phyloP scores from a whole-genome alignment of 768 basidiomycete genomes.

The Arthromyces matolae region DNA sequence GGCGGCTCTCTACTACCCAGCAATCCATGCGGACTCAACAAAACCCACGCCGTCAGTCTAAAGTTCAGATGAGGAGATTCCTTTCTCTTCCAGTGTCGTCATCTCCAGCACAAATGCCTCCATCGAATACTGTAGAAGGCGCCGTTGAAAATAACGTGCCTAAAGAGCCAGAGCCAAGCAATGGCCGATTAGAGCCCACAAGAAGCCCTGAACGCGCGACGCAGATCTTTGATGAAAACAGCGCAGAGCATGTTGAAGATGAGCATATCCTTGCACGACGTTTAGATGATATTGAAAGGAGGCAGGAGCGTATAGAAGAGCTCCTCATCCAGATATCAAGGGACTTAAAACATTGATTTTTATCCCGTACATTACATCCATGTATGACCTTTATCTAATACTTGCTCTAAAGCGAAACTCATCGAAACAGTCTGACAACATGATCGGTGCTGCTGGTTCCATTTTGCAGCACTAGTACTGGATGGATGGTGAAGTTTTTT shows the following conservation, averaged over 20 bases:
- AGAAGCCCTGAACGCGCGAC: conserved; percentile 22
- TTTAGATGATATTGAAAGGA: conserved; percentile 37
- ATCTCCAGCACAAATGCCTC: conserved; percentile 7
- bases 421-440: no score
- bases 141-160: neutral
- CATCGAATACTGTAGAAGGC: conserved; percentile 21
- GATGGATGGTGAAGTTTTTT: no score
- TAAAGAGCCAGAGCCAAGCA: no score
- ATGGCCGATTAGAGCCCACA: conserved; percentile 8
- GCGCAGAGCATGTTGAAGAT: conserved; percentile 4
- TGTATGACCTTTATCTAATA: neutral
- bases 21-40: conserved; percentile 19
- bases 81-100: conserved; percentile 20
- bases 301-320: conserved; percentile 45
- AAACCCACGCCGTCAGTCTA: conserved; percentile 14
- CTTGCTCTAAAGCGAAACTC: no score
- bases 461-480: no score
- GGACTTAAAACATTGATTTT: conserved; percentile 17
- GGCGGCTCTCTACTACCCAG: conserved; percentile 39
- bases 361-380: neutral
- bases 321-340: conserved; percentile 37
- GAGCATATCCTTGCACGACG: conserved; percentile 13
- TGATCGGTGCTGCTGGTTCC: no score
- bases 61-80: conserved; percentile 21
- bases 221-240: conserved; percentile 18